A percentile compares a stretch with the other conserved stretches of the same genome.
Conservation (phyloP, 352 stramenopile genomes). For the Peronospora belbahrii region DNA sequence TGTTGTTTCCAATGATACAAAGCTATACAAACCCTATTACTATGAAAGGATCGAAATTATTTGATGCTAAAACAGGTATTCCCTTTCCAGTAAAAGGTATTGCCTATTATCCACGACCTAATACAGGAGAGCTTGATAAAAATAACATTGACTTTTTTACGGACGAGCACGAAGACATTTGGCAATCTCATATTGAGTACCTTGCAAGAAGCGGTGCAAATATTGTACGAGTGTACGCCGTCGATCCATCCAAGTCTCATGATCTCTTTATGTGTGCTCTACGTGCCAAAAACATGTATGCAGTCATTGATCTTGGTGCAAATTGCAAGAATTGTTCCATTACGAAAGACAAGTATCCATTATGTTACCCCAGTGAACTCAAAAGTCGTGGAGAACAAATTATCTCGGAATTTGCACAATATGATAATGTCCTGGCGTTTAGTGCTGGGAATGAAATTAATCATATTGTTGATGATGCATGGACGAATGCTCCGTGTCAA, state of each 20-base stretch:
- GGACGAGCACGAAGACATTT: slow-evolving; percentile 60
- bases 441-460: slow-evolving; percentile 84
- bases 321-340: slow-evolving; percentile 60
- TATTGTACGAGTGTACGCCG: slow-evolving; percentile 62
- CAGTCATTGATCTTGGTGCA: slow-evolving; percentile 50
- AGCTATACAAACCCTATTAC: slow-evolving; percentile 50
- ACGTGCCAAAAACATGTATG: slow-evolving; percentile 63
- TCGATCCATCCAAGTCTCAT: slow-evolving; percentile 80
- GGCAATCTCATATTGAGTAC: slow-evolving; percentile 55
- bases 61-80: slow-evolving; percentile 61
- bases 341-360: slow-evolving; percentile 37
- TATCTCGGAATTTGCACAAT: slow-evolving; percentile 75
- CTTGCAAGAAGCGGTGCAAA: slow-evolving; percentile 64
- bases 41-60: slow-evolving; percentile 68
- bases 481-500: slow-evolving; percentile 70
- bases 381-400: slow-evolving; percentile 71
- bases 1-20: slow-evolving; percentile 2
- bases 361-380: slow-evolving; percentile 48
- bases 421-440: slow-evolving; percentile 79
- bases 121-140: slow-evolving; percentile 48
- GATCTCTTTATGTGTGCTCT: slow-evolving; percentile 85
- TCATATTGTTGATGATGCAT: slow-evolving; percentile 33
- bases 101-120: slow-evolving; percentile 84
- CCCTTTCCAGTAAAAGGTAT: slow-evolving; percentile 73
- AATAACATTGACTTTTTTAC: slow-evolving; percentile 86